Conservation (phyloP, 176 grass and related monocot species). For the Triticum monococcum region DNA sequence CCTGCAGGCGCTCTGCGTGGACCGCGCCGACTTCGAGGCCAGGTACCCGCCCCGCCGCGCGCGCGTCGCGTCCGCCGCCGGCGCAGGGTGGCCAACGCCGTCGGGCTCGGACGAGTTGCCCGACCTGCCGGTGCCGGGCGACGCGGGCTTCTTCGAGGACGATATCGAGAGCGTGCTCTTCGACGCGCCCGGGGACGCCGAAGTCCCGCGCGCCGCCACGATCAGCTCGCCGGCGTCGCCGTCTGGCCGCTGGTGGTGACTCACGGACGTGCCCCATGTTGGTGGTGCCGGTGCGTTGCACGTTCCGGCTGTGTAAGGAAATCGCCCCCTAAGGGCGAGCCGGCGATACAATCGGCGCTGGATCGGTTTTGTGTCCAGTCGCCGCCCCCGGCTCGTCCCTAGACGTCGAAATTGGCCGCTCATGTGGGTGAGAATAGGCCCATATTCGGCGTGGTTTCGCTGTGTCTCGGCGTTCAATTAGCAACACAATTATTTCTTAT, state of each 20-base stretch:
- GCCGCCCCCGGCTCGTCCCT: too few species aligned
- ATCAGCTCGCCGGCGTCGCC: conserved; percentile 27
- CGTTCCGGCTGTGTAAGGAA: too few species aligned
- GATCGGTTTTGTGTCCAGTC: too few species aligned
- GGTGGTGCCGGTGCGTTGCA: background rate
- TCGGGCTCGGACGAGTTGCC: conserved; percentile 1
- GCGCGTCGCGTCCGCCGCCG: background rate
- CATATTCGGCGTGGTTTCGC: too few species aligned
- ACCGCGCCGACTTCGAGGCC: conserved; percentile 46
- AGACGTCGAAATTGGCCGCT: too few species aligned
- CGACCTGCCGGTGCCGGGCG: conserved; percentile 33
- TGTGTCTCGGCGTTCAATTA: too few species aligned
- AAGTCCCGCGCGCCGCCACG: background rate
- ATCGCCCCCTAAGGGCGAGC: too few species aligned
- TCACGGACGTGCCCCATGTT: background rate
- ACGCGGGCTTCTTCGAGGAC: conserved; percentile 44
- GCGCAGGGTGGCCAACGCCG: background rate
- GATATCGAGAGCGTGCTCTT: conserved; percentile 52
- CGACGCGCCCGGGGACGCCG: conserved; percentile 1
- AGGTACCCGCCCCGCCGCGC: conserved; percentile 36
- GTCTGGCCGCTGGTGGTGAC: conserved; percentile 10
- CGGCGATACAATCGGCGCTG: too few species aligned
- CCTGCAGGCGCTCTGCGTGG: conserved; percentile 41
- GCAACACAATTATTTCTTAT: too few species aligned
- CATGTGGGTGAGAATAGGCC: too few species aligned